phyloP scores from a whole-genome alignment of 2,329 filamentous ascomycete species.

The Xylaria sp. region DNA sequence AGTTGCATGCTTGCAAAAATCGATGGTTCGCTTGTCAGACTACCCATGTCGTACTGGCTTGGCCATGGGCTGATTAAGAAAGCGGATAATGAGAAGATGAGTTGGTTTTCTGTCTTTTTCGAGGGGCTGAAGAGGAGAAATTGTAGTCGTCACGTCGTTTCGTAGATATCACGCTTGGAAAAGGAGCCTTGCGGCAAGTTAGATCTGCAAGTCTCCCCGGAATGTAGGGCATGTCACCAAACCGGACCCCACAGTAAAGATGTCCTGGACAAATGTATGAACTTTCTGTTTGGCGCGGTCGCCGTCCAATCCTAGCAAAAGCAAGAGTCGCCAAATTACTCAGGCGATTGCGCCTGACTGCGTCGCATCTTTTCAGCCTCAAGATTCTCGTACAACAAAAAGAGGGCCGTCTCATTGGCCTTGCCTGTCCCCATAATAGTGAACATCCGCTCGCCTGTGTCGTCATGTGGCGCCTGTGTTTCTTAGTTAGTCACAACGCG shows the following conservation, averaged over 20 bases:
- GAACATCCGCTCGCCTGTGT: constrained; percentile 99
- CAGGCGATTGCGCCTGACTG: constrained; percentile 74
- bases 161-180: constrained; percentile 57
- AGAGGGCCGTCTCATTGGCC: constrained; percentile 95
- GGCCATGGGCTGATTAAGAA: constrained; percentile 45
- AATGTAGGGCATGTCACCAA: constrained; percentile 60
- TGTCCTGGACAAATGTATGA: constrained; percentile 51
- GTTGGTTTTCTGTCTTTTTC: constrained; percentile 44
- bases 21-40: constrained; percentile 40
- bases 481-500: constrained; percentile 34
- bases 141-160: constrained; percentile 57
- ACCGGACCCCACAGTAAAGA: constrained; percentile 60
- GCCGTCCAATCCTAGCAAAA: constrained; percentile 40
- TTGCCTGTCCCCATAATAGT: constrained; percentile 96
- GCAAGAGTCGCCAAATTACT: constrained; percentile 54
- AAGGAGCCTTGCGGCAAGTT: constrained; percentile 70
- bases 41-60: constrained; percentile 43
- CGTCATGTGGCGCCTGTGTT: constrained; percentile 84
- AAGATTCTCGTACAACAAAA: constrained; percentile 97
- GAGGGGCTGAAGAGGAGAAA: constrained; percentile 42
- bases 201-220: constrained; percentile 66
- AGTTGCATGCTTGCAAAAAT: constrained; percentile 32
- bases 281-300: constrained; percentile 46
- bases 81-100: constrained; percentile 45
- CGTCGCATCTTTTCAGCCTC: constrained; percentile 99